Percentiles rank a stretch among this genome's conserved stretches.
These are phyloP conservation scores for Colletotrichum navitas DNA, from an alignment of 2,329 filamentous ascomycete species.

Conservation along the genomic window DNA sequence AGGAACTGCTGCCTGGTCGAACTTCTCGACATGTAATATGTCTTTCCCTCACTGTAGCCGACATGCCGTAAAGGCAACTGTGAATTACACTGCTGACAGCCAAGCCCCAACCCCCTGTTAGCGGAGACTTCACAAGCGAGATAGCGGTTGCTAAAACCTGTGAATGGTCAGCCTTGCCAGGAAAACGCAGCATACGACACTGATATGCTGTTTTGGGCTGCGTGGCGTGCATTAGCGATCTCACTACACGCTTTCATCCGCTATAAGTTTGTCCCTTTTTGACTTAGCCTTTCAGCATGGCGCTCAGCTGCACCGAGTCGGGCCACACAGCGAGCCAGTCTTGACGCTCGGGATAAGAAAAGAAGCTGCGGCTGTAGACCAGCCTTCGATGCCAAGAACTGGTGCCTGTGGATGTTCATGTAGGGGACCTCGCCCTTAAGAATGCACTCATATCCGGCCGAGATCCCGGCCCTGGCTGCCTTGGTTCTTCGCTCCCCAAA, in stretches of 20 bases:
- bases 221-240: slow-evolving; percentile 22
- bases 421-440: slow-evolving; percentile 8
- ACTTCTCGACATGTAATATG: not conserved
- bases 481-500: not conserved
- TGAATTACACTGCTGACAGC: too few relatives aligned
- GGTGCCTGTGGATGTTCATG: not conserved
- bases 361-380: slow-evolving; percentile 15
- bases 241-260: not conserved
- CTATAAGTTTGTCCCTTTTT: slow-evolving; percentile 9
- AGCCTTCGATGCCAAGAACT: not conserved
- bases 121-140: slow-evolving; percentile 4
- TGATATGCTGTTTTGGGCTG: not conserved
- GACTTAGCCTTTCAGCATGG: slow-evolving; percentile 30
- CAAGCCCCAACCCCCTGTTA: not conserved
- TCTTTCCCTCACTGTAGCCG: not conserved
- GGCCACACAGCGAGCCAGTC: not conserved
- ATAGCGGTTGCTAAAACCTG: not conserved
- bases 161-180: slow-evolving; percentile 30
- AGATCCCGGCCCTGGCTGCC: not conserved
- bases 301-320: slow-evolving; percentile 27
- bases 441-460: slow-evolving; percentile 2
- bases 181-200: not conserved
- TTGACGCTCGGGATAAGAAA: not conserved
- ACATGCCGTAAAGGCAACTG: not conserved
- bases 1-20: too few relatives aligned